A percentile compares a stretch with the other conserved stretches of the same genome.
Evolutionary conservation across 2,329 filamentous ascomycete species (phyloP).

Genomic region (Trichoderma simmonsii): DNA sequence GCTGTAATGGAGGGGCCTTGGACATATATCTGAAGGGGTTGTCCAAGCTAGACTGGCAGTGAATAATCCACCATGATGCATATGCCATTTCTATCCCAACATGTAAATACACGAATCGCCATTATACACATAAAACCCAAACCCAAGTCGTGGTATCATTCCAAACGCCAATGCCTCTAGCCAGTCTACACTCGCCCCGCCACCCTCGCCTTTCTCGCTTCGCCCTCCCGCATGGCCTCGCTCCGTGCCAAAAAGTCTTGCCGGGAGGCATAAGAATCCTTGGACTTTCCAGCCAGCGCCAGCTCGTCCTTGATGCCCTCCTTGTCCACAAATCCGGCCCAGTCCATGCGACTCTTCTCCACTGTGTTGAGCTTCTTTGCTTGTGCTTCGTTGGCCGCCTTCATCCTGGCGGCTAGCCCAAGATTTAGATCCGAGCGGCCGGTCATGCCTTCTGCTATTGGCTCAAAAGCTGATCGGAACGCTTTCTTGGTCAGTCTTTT

Average conservation of each 20-base stretch:
- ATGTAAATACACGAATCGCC: background rate
- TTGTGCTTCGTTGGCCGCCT: constrained; percentile 47
- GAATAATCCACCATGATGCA: background rate
- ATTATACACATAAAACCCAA: background rate
- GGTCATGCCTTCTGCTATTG: constrained; percentile 42
- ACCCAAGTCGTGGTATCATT: constrained; percentile 28
- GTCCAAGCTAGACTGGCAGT: background rate
- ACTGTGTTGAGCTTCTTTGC: constrained; percentile 67
- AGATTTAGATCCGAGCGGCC: constrained; percentile 58
- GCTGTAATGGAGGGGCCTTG: background rate
- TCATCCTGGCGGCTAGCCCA: constrained; percentile 47
- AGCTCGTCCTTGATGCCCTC: constrained; percentile 69
- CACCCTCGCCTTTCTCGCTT: constrained; percentile 53
- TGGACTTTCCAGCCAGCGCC: constrained; percentile 61
- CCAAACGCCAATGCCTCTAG: constrained; percentile 23
- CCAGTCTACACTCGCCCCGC: constrained; percentile 34
- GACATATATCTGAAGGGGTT: background rate
- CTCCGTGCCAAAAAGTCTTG: constrained; percentile 65
- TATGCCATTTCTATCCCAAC: background rate
- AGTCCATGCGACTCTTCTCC: constrained; percentile 71
- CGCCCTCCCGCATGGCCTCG: constrained; percentile 60
- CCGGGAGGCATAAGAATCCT: constrained; percentile 59
- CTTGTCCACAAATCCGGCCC: constrained; percentile 69
- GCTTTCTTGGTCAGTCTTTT: constrained; percentile 51
- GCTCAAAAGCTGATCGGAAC: constrained; percentile 63